Base-by-base conservation (phyloP, 805 yeast genomes). In the Ogataea saltuana region DNA sequence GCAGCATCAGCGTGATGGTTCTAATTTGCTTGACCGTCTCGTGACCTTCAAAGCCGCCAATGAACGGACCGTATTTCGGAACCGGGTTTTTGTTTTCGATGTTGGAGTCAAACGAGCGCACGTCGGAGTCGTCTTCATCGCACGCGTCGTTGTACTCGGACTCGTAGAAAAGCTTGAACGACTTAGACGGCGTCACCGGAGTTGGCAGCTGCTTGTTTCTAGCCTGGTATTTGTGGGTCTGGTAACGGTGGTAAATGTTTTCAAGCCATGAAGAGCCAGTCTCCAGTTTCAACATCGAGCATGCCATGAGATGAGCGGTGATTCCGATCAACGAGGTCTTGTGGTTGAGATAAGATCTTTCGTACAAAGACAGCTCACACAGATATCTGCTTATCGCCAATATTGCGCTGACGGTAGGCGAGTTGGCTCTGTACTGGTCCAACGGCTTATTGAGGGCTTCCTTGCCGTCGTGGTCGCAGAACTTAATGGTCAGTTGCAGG, bases 351-450 rank as follows among this genome's bases (percentile, higher is more conserved):
- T 71, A 78, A 31, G 55, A 63, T 50, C 72, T 68, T 35, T 76
- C 74, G 54, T 75, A 78, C 13, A 78, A 56, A 1, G 81, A 68
- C 33, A 76, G 60, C 59, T 78, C 83, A 53, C 81, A 76, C 27
- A 78, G 63, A 47, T 76, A 78, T 41, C 83, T 66, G 20, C 72
- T 70, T 27, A 78, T 73, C 4, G 80, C 82, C 21, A 78, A 68
- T 21, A 75, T 72, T 4, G 81, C 81, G n/a, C 75, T 68, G 28
- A 71, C 68, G 7, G 70, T 67, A 29, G 64, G 65, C n/a, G 64
- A 56, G 41, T 63, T 63, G 9, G 55, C 45, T 37, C 54, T 59
- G 38, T 61, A 62, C 29, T 50, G 49, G 22, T 52, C 59, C 7
- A 61, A 29, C 16, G 66, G 61, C 43, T 54, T 55, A 28, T 50